Evolutionary conservation across 164 flowering plant genomes (phyloP), one percentile per base, ranked within the genome.

Genomic region (Akebia trifoliata): DNA sequence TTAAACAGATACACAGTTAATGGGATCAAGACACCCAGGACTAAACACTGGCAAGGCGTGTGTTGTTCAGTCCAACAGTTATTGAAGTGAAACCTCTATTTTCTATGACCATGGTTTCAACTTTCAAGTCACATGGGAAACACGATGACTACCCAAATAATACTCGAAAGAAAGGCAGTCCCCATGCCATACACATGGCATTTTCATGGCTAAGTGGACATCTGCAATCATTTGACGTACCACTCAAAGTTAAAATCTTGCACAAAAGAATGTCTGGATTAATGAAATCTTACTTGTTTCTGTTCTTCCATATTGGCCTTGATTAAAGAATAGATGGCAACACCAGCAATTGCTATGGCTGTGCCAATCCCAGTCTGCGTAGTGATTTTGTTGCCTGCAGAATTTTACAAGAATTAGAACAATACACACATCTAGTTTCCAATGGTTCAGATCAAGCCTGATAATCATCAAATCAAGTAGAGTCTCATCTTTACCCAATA

Each of bases 341-440:
- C 87, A 9, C 90, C 90, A 6, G 78, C 82, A 64, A 84, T 84
- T 50, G 87, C 90, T 53, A 82, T 75, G 9, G 67, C 77, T 24
- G 90, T 84, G 51, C 90, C 90, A 57, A 84, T 84, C 35, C 83
- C 90, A 43, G 90, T 84, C 59, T 81, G 90, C 0, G 77, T 80
- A 21, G 85, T 76, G 66, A 84, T 84, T 63, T 30, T 84, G 56
- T 81, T 84, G 55, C 90, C 90, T 84, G 81, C 54, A 57, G 58
- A 21, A 54, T 15, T 55, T 25, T 31, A 21, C 37, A 38, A 31
- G 36, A 30, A 17, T 61, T 28, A 52, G 26, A 21, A 54, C 14
- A 48, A 40, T 42, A 22, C 31, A 46, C 6, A 47, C 21, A 17
- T 12, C 12, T 53, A 56, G 18, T 12, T 34, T 29, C 24, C 2